A percentile compares a stretch with the other conserved stretches of the same genome.
Evolutionary conservation across 23 red algal genomes (phyloP).

Genomic region (Gracilaria vermiculophylla): DNA sequence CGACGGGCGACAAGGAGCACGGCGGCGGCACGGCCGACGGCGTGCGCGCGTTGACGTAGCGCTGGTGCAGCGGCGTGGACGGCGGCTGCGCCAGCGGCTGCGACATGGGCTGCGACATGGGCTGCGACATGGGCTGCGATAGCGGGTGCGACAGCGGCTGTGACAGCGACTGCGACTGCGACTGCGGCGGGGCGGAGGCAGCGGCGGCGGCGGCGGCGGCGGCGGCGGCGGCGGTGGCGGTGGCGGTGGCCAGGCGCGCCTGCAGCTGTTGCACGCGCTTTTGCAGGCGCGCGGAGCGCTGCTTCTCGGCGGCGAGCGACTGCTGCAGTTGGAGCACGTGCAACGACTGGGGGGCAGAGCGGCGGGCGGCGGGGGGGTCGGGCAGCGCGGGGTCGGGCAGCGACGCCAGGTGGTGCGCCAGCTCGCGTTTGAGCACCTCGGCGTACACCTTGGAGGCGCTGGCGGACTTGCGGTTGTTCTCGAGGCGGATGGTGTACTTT

Average conservation of each 20-base stretch:
- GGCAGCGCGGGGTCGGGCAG: not conserved
- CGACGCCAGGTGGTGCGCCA: not conserved
- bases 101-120: not conserved
- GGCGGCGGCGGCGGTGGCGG: not conserved
- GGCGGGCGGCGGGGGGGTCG: not conserved
- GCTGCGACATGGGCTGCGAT: too few relatives aligned
- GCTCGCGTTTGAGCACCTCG: constrained; percentile 49
- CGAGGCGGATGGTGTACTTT: constrained; percentile 58
- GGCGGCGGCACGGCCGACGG: not conserved
- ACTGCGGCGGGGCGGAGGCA: not conserved
- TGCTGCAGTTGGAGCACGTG: not conserved
- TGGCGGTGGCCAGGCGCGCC: not conserved
- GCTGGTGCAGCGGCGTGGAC: constrained; percentile 3
- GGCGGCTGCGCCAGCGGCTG: not conserved
- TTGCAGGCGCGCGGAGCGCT: not conserved
- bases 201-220: too few relatives aligned
- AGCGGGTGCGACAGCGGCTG: not conserved
- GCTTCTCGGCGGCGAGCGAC: not conserved
- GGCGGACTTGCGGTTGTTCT: constrained; percentile 60
- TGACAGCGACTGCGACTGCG: not conserved
- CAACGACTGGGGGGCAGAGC: not conserved
- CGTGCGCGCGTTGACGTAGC: not conserved
- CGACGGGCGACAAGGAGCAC: not conserved
- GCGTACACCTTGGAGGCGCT: constrained; percentile 43
- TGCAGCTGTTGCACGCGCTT: not conserved